Base-by-base conservation (phyloP, 257 asterid species). In the Solanum pennellii region DNA sequence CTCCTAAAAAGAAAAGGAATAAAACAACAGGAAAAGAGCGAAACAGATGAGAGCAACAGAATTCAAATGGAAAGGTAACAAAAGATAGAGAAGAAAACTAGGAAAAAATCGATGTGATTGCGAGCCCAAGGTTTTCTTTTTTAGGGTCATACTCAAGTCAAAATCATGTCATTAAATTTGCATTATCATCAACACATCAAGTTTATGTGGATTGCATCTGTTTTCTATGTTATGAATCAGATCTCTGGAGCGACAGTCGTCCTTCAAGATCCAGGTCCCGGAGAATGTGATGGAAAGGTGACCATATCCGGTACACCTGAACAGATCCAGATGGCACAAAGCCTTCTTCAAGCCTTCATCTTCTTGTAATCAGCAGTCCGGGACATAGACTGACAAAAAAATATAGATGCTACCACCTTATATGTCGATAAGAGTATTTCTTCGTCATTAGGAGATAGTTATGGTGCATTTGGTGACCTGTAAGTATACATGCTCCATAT, bases 271-370 rank as follows among this genome's bases (percentile, higher is more conserved):
- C 94, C 94, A 31, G 47, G 66, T 8, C 92, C 86, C 1, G 94
- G 95, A 68, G 90, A 89, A 84, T 27, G 86, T 62, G 89, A 86
- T 27, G 93, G 95, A 59, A 93, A 90, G 86, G 94, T 92, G 88
- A 88, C 88, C 31, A 91, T 93, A 65, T 82, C 90, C 9, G 95
- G 95, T 87, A 87, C 93, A 31, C 92, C 72, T 23, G 93, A 90
- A 41, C 87, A 88, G 56, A 90, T 93, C 68, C 89, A 49, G 85
- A 87, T 92, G 11, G 95, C 94, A 31, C 90, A 93, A 87, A 91
- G 91, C 90, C 88, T 93, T 79, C 91, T 92, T 86, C 93, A 92
- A 49, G 94, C 95, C 27, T 93, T 93, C 89, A 73, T 93, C 85
- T 86, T 88, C 20, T 29, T 88, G 75, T 85, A 65, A 87, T 18